A percentile compares a stretch with the other conserved stretches of the same genome.
Evolutionary conservation across 495 filamentous ascomycete species (phyloP).

Genomic region (Trichoderma reesei): DNA sequence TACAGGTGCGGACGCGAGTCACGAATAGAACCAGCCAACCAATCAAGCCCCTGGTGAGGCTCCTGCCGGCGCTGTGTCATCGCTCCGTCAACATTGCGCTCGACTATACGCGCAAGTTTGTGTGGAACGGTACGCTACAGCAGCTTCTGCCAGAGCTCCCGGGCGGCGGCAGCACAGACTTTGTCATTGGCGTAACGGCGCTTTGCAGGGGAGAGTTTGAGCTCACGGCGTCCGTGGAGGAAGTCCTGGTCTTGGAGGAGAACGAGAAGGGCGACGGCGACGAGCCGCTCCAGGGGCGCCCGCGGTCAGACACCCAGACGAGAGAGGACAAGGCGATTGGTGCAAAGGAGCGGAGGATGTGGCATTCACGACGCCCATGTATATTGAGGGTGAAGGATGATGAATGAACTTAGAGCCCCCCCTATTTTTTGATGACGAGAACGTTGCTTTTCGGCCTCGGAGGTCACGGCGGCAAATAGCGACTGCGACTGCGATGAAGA

Average conservation of each 20-base stretch:
- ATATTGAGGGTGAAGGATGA: constrained; percentile 47
- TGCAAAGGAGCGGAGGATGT: constrained; percentile 56
- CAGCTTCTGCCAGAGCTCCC: constrained; percentile 53
- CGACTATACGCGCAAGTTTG: constrained; percentile 73
- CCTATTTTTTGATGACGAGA: not conserved
- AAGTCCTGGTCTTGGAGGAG: constrained; percentile 44
- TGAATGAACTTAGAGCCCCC: constrained; percentile 9
- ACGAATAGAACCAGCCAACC: constrained; percentile 60
- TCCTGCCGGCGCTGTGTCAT: constrained; percentile 67
- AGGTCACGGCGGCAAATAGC: not conserved
- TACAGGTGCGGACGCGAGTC: constrained; percentile 56
- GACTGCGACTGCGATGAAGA: not conserved
- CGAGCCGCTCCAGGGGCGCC: constrained; percentile 27
- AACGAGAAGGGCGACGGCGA: constrained; percentile 16
- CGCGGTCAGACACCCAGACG: constrained; percentile 42
- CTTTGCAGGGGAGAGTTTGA: constrained; percentile 78
- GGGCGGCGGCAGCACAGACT: constrained; percentile 43
- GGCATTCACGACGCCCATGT: constrained; percentile 60
- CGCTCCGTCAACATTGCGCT: constrained; percentile 65
- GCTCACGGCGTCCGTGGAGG: constrained; percentile 71
- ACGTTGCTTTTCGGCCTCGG: not conserved
- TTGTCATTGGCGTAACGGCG: constrained; percentile 56
- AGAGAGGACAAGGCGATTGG: constrained; percentile 45
- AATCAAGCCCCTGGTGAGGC: constrained; percentile 61
- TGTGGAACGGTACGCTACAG: constrained; percentile 78